phyloP scores from a whole-genome alignment of 768 basidiomycete species.

The Tricholoma furcatifolium region DNA sequence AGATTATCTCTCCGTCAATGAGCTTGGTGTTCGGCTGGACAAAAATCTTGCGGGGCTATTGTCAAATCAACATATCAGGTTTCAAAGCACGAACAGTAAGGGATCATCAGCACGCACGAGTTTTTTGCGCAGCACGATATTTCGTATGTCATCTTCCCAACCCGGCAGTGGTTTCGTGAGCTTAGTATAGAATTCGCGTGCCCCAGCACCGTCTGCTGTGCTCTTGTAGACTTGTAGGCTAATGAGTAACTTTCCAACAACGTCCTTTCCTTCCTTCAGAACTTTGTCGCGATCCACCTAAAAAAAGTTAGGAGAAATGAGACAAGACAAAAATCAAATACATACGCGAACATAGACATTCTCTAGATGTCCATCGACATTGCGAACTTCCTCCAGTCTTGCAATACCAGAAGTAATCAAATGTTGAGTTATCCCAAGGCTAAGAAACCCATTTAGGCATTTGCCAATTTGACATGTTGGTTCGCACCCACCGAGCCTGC shows the following conservation, averaged over 20 bases:
- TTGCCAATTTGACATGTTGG: not conserved
- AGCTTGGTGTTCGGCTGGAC: conserved; percentile 81
- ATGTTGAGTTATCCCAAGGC: conserved; percentile 81
- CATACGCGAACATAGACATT: conserved; percentile 70
- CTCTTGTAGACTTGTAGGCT: conserved; percentile 85
- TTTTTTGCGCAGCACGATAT: conserved; percentile 79
- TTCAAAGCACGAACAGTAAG: not conserved
- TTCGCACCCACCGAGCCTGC: conserved; percentile 70
- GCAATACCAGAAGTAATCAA: conserved; percentile 72
- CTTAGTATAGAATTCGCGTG: conserved; percentile 76
- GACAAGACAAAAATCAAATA: conserved; percentile 2
- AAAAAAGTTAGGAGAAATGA: conserved; percentile 2
- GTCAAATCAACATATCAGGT: not conserved
- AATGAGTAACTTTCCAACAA: conserved; percentile 71
- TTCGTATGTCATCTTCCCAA: conserved; percentile 75
- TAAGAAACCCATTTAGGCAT: conserved; percentile 22
- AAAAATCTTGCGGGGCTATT: conserved; percentile 80
- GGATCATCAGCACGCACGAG: conserved; percentile 47
- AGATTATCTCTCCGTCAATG: conserved; percentile 60
- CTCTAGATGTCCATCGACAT: conserved; percentile 54
- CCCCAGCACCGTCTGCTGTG: conserved; percentile 79
- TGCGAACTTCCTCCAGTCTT: conserved; percentile 64
- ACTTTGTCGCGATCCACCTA: conserved; percentile 75
- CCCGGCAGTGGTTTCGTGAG: conserved; percentile 70
- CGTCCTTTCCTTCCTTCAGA: conserved; percentile 60